Evolutionary conservation across 441 rosid species (phyloP), one percentile per base, ranked within the genome.

Genomic region (Erysimum pusillum): DNA sequence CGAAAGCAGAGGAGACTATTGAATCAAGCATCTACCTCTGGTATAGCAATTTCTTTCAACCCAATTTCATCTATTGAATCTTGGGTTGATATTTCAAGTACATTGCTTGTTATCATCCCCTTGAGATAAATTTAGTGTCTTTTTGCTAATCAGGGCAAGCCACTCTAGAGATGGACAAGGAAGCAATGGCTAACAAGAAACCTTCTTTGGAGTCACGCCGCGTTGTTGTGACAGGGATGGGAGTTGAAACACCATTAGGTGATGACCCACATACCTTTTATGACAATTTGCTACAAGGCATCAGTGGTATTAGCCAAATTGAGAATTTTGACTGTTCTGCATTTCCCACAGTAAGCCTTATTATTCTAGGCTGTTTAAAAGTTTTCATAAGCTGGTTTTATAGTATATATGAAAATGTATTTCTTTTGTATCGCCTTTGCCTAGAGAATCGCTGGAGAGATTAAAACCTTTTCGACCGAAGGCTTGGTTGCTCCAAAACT

Each of bases 361-460:
- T 76, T 25, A 25, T 25, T 3, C 28, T n/a, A n/a, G n/a, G n/a
- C n/a, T n/a, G n/a, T n/a, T n/a, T n/a, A n/a, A n/a, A n/a, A n/a
- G n/a, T n/a, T n/a, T n/a, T n/a, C n/a, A n/a, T n/a, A n/a, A n/a
- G n/a, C n/a, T n/a, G n/a, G n/a, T n/a, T n/a, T n/a, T n/a, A n/a
- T n/a, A n/a, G n/a, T n/a, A n/a, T n/a, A n/a, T n/a, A n/a, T n/a
- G n/a, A n/a, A n/a, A n/a, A n/a, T n/a, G 36, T 62, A 57, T 60
- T 70, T 0, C 12, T 32, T 35, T 59, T 57, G 59, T 48, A n/a
- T n/a, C n/a, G 12, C n/a, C 39, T 60, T 56, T 79, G 56, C 20
- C 9, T 82, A 96, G 99, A 90, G 94, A 86, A 96, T 96, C 81
- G 99, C 98, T 5, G 99, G 97, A 66, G 99, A 96, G 85, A 93